Evolutionary conservation across 208 protist genomes (phyloP).

Genomic region (Trypanosoma brucei): DNA sequence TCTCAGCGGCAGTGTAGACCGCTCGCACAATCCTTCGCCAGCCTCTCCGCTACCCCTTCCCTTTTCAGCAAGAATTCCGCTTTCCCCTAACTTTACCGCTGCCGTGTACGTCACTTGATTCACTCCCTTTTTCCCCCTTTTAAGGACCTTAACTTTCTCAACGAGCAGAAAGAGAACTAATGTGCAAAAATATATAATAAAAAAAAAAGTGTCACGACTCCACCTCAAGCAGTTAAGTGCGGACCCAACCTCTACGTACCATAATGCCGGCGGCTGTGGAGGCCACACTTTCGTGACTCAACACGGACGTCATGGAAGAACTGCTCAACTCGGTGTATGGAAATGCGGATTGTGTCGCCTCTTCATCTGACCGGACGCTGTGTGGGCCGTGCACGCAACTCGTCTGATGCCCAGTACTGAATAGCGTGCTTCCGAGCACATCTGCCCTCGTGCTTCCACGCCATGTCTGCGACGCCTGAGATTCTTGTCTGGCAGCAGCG

Average conservation of each 20-base stretch:
- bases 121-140: no score
- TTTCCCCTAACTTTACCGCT: no score
- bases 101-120: no score
- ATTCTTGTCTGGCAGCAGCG: neutral
- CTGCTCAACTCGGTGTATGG: conserved; percentile 23
- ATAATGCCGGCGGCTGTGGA: conserved; percentile 13
- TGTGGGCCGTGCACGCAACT: conserved; percentile 17
- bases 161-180: no score
- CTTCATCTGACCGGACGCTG: conserved; percentile 20
- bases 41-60: no score
- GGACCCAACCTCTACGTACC: conserved; percentile 21
- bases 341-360: conserved; percentile 15
- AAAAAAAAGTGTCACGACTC: neutral
- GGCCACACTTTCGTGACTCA: conserved; percentile 17
- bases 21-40: no score
- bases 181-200: neutral
- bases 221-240: neutral
- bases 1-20: no score
- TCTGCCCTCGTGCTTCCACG: conserved; percentile 2
- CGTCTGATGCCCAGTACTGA: conserved; percentile 18
- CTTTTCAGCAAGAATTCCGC: no score
- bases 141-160: no score
- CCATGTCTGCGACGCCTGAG: conserved; percentile 7
- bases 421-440: conserved; percentile 5
- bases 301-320: conserved; percentile 18